Conservation (phyloP, 345 rosid species). For the Salix koriyanagi region DNA sequence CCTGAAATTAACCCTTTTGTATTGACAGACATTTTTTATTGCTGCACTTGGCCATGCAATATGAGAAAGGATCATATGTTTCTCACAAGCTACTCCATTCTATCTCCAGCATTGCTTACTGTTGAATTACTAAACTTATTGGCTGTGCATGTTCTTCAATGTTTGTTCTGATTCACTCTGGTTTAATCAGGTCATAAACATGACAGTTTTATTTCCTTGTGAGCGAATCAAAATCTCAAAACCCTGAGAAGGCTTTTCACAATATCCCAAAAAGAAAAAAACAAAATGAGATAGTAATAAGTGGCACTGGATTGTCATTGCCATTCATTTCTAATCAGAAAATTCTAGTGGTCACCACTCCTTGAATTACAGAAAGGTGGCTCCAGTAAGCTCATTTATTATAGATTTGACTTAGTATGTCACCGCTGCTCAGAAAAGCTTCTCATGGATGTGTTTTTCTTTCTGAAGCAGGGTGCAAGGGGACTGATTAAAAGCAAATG, state of each 20-base stretch:
- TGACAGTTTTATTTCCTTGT: neutral
- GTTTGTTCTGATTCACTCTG: neutral
- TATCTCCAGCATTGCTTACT: neutral
- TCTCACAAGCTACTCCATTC: conserved; percentile 11
- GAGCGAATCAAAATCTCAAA: neutral
- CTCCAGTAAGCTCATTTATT: neutral
- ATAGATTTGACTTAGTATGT: neutral
- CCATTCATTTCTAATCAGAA: neutral
- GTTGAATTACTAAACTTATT: too few species aligned
- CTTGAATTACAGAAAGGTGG: neutral
- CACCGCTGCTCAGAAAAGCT: neutral
- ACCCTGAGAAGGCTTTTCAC: neutral
- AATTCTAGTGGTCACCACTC: neutral
- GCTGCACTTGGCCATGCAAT: conserved; percentile 99
- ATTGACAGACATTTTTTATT: conserved; percentile 82
- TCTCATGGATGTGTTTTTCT: neutral
- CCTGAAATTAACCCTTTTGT: conserved; percentile 14
- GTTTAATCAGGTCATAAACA: neutral
- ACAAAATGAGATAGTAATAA: neutral
- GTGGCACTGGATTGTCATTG: neutral
- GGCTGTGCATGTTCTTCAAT: neutral
- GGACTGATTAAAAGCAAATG: neutral
- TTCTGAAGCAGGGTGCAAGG: neutral
- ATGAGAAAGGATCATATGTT: conserved; percentile 83
- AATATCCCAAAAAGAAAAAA: neutral